These are phyloP conservation scores for Botrytis byssoidea DNA, from an alignment of 2,329 filamentous ascomycete genomes.

Conservation along the genomic window DNA sequence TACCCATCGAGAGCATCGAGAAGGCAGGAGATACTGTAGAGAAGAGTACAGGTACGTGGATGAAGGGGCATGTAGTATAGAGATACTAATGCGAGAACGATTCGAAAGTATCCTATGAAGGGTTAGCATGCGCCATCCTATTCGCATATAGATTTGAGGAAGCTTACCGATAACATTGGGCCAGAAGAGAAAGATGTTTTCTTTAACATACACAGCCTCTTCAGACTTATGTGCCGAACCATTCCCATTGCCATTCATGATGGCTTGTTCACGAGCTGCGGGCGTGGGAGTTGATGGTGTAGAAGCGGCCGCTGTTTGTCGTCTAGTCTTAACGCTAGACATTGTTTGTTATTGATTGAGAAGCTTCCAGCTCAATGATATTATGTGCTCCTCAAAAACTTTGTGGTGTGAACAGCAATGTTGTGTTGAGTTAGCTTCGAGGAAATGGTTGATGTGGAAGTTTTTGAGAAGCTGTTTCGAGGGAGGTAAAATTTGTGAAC, in stretches of 20 bases:
- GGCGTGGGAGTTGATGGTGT: constrained; percentile 35
- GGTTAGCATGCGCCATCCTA: constrained; percentile 24
- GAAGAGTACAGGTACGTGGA: constrained; percentile 86
- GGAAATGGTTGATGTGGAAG: constrained; percentile 7
- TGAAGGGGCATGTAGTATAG: constrained; percentile 99
- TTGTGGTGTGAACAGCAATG: not conserved
- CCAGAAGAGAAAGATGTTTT: constrained; percentile 81
- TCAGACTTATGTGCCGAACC: constrained; percentile 42
- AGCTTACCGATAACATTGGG: constrained; percentile 76
- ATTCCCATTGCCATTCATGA: constrained; percentile 51
- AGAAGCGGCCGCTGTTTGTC: constrained; percentile 37
- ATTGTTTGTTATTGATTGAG: constrained; percentile 28
- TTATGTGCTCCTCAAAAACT: not conserved
- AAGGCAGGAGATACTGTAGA: constrained; percentile 92
- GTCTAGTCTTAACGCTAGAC: constrained; percentile 38
- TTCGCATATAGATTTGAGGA: constrained; percentile 49
- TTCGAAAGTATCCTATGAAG: constrained; percentile 68
- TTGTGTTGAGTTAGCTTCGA: not conserved
- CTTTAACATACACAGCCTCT: constrained; percentile 45
- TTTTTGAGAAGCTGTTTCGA: constrained; percentile 11
- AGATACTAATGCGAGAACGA: constrained; percentile 81
- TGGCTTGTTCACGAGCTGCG: constrained; percentile 27
- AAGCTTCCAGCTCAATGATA: not conserved
- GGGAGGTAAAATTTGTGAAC: not conserved
- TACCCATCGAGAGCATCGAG: constrained; percentile 94